Evolutionary conservation across 208 protist genomes (phyloP).

Genomic region (Acanthamoeba royreba): DNA sequence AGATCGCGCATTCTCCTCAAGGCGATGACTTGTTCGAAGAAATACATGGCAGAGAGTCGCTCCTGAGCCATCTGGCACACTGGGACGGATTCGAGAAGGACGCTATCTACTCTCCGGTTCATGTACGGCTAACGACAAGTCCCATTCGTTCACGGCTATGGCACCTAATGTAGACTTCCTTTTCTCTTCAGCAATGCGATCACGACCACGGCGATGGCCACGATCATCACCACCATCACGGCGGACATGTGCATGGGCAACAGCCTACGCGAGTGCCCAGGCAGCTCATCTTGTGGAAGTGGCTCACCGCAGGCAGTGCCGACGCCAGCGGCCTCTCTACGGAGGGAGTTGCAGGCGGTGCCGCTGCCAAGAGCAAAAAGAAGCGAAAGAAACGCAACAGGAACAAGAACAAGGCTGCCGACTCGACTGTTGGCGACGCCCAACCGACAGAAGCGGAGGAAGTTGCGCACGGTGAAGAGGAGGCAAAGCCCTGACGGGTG

Average conservation of each 20-base stretch:
- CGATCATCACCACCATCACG: neutral
- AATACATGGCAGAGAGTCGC: neutral
- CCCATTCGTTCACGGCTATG: neutral
- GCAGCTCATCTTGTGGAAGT: neutral
- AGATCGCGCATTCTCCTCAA: neutral
- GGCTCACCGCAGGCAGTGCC: neutral
- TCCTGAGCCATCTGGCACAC: neutral
- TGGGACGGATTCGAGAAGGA: slow-evolving; percentile 7
- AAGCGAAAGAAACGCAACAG: slow-evolving; percentile 21
- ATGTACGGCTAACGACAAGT: neutral
- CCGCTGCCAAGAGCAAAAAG: neutral
- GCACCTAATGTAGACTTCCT: neutral
- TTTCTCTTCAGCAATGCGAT: neutral
- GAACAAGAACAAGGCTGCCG: neutral
- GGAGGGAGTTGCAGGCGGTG: neutral
- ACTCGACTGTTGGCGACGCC: neutral
- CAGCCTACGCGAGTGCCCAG: neutral
- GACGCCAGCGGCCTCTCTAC: neutral
- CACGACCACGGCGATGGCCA: neutral
- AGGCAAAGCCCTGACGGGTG: too few relatives aligned
- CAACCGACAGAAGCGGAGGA: neutral
- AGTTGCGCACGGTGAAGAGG: neutral
- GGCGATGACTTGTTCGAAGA: neutral
- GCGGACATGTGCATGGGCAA: neutral
- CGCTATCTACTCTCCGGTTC: neutral